A percentile compares a stretch with the other conserved stretches of the same genome.
These are phyloP conservation scores for Saturnispora saitoi DNA, from an alignment of 805 yeast species.

Conservation along the genomic window DNA sequence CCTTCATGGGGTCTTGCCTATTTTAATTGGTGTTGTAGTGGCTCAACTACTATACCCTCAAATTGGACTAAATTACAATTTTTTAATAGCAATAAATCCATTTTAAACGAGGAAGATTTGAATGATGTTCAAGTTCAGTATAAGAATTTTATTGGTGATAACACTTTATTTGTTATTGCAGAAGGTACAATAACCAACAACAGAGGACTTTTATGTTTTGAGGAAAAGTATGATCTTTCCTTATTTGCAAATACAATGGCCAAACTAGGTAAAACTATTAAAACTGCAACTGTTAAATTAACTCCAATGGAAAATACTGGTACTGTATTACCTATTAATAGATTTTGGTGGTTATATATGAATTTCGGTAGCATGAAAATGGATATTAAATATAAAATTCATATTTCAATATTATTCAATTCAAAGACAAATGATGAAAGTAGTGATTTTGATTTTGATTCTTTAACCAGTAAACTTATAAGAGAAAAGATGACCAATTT, in stretches of 20 bases:
- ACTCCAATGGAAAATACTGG: constrained; percentile 32
- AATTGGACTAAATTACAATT: background rate
- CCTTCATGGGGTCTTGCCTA: constrained; percentile 3
- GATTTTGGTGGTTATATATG: constrained; percentile 9
- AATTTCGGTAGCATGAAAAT: constrained; percentile 13
- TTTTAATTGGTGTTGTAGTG: constrained; percentile 12
- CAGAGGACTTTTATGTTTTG: constrained; percentile 58
- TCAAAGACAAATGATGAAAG: background rate
- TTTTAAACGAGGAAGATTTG: constrained; percentile 8
- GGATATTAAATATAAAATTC: constrained; percentile 17
- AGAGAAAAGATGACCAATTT: constrained; percentile 30
- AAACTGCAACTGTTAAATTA: constrained; percentile 28
- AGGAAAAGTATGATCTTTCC: constrained; percentile 19
- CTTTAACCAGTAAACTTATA: constrained; percentile 10
- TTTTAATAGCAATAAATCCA: background rate
- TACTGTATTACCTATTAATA: constrained; percentile 24
- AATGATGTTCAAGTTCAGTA: background rate
- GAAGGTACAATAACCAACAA: constrained; percentile 90
- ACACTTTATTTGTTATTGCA: constrained; percentile 46
- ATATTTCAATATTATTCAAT: constrained; percentile 12
- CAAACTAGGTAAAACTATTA: constrained; percentile 23
- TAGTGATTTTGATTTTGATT: background rate
- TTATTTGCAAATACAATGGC: constrained; percentile 9
- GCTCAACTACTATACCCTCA: constrained; percentile 4
- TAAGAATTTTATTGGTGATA: constrained; percentile 9